Evolutionary conservation across 768 basidiomycete genomes (phyloP), one percentile per base, ranked within the genome.

Genomic region (Mycena kentingensis): DNA sequence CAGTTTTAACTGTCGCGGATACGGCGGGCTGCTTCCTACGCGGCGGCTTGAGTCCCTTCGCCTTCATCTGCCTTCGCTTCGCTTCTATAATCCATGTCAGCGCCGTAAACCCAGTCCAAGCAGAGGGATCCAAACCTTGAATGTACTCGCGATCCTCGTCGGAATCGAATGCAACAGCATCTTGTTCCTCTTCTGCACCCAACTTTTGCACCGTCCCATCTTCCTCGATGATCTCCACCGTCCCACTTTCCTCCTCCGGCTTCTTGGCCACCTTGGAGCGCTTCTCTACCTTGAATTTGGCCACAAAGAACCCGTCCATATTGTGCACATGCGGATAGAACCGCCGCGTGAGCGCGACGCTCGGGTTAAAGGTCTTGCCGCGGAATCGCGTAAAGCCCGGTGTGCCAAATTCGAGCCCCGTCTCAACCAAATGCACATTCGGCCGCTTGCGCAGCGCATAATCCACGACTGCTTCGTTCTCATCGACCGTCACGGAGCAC

Each of bases 271-370:
- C 63, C 73, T 89, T 94, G 42, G 73, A 66, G 53, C 87, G 79
- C 70, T 84, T 90, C 67, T 84, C 88, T n/a, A 98, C 87, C 71
- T 90, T 95, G 80, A 99, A 92, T 71, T 98, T 98, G 53, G 96
- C 96, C 49, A 98, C 95, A 69, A 81, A 99, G 80, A 99, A 99
- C 5, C 97, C 97, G 68, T 99, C 97, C 95, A 98, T 97, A 72
- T 99, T 99, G 73, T 98, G 95, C 62, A 97, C 94, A 70, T 98
- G 95, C 15, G 95, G 91, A 67, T 94, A 96, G 70, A 93, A 96
- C 55, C 97, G 77, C 60, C 93, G 76, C 18, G 97, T 97, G 58
- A 96, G 70, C 56, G 75, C 78, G 63, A 99, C 67, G 58, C 81
- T 88, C 28, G 88, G 77, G 67, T 85, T 78, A 73, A 98, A 98